A percentile compares a stretch with the other conserved stretches of the same genome.
Conservation (phyloP, 2,329 filamentous ascomycete species). For the Talaromyces rugulosus region DNA sequence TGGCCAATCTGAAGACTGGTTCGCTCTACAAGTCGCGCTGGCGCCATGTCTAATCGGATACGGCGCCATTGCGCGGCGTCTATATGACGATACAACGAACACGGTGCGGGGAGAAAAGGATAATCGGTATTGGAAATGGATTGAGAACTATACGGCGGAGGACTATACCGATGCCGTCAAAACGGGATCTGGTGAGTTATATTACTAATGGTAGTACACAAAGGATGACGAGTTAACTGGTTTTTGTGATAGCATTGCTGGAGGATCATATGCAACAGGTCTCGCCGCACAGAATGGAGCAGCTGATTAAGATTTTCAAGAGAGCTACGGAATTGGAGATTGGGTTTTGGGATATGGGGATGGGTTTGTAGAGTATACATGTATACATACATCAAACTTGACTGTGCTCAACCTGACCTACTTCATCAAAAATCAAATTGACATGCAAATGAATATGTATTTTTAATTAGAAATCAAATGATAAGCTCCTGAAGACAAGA, state of each 20-base stretch:
- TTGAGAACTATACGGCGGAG: constrained; percentile 78
- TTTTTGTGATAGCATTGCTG: constrained; percentile 55
- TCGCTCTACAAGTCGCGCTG: constrained; percentile 78
- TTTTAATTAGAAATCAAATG: not conserved
- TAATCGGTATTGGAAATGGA: constrained; percentile 85
- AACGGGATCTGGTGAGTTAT: constrained; percentile 58
- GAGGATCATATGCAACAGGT: constrained; percentile 71
- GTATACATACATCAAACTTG: not conserved
- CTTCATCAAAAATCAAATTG: not conserved
- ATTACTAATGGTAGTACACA: not conserved
- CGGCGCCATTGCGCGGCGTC: constrained; percentile 68
- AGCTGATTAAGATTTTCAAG: constrained; percentile 78
- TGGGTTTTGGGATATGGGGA: constrained; percentile 70
- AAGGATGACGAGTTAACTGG: constrained; percentile 4
- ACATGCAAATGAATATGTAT: not conserved
- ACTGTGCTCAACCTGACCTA: not conserved
- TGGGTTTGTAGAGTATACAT: constrained; percentile 21
- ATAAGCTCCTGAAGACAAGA: not conserved
- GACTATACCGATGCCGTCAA: constrained; percentile 72
- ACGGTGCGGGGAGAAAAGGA: constrained; percentile 52
- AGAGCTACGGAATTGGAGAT: constrained; percentile 79
- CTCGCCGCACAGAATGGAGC: constrained; percentile 71
- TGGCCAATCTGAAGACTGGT: constrained; percentile 80
- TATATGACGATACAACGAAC: constrained; percentile 55
- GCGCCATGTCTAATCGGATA: constrained; percentile 91